These are phyloP conservation scores for Paramecium tetraurelia DNA, from an alignment of 73 alveolate species.

Conservation along the genomic window DNA sequence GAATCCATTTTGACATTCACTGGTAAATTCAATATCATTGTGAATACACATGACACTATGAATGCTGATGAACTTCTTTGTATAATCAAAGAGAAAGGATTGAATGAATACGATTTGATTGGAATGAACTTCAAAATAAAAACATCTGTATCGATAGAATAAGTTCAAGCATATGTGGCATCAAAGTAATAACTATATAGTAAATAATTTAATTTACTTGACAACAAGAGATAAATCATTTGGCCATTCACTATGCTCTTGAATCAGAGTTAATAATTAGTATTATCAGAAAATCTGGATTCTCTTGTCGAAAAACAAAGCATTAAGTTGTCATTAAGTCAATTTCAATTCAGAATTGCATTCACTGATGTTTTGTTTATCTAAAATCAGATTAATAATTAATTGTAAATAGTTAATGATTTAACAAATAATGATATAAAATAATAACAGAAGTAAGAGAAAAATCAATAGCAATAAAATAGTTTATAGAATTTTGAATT, in stretches of 20 bases:
- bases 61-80: not conserved
- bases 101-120: not conserved
- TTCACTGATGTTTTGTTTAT: not conserved
- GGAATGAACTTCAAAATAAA: not conserved
- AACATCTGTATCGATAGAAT: not conserved
- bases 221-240: not conserved
- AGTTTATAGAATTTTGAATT: not conserved
- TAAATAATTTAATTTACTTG: not conserved
- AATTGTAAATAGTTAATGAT: not conserved
- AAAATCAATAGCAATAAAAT: not conserved
- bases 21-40: not conserved
- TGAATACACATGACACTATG: conserved; percentile 10
- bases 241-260: conserved; percentile 10
- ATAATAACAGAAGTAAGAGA: not conserved
- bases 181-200: not conserved
- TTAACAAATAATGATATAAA: not conserved
- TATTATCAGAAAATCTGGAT: not conserved
- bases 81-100: not conserved
- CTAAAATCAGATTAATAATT: not conserved
- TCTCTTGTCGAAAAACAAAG: not conserved
- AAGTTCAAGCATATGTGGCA: not conserved
- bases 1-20: not conserved
- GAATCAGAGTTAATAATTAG: not conserved
- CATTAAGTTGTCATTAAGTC: not conserved
- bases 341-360: not conserved